Evolutionary conservation across 106 monocot species (phyloP).

Genomic region (Alisma plantagoaquatica): DNA sequence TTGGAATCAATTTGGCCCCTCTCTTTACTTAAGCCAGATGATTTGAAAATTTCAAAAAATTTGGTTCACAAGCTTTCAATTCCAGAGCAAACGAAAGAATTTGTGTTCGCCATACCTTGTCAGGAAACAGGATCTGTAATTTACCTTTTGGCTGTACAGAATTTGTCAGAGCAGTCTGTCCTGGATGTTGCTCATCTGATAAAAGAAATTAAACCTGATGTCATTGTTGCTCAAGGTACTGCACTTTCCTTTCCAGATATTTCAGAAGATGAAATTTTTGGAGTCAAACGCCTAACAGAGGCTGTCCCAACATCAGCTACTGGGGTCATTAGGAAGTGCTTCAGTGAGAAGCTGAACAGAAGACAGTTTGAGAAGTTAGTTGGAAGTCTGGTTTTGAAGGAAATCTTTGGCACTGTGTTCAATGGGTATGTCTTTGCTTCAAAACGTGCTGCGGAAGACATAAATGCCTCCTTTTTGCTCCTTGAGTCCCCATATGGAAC

Average conservation of each 20-base stretch:
- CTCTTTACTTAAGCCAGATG: slow-evolving; percentile 45
- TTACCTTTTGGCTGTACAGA: slow-evolving; percentile 55
- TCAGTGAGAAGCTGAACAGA: slow-evolving; percentile 58
- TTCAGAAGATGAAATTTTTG: slow-evolving; percentile 37
- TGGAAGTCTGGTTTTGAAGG: slow-evolving; percentile 50
- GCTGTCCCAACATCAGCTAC: slow-evolving; percentile 62
- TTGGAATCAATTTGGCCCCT: slow-evolving; percentile 94
- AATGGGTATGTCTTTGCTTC: slow-evolving; percentile 78
- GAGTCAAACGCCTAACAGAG: slow-evolving; percentile 13
- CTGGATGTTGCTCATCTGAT: slow-evolving; percentile 56
- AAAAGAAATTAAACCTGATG: slow-evolving; percentile 57
- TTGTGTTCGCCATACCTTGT: slow-evolving; percentile 57
- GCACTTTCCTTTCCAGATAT: slow-evolving; percentile 53
- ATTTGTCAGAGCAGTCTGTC: slow-evolving; percentile 59
- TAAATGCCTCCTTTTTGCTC: slow-evolving; percentile 48
- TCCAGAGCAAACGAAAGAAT: slow-evolving; percentile 66
- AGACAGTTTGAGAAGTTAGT: slow-evolving; percentile 65
- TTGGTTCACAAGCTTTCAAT: slow-evolving; percentile 44
- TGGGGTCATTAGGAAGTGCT: slow-evolving; percentile 58
- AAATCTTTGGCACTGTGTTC: slow-evolving; percentile 83
- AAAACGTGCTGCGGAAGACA: slow-evolving; percentile 54
- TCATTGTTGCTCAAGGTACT: slow-evolving; percentile 53
- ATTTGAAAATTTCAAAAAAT: slow-evolving; percentile 49
- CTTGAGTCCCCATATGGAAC: slow-evolving; percentile 68
- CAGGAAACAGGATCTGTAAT: slow-evolving; percentile 32